Conservation (phyloP, 2,329 filamentous ascomycete genomes). For the Metarhizium brunneum region DNA sequence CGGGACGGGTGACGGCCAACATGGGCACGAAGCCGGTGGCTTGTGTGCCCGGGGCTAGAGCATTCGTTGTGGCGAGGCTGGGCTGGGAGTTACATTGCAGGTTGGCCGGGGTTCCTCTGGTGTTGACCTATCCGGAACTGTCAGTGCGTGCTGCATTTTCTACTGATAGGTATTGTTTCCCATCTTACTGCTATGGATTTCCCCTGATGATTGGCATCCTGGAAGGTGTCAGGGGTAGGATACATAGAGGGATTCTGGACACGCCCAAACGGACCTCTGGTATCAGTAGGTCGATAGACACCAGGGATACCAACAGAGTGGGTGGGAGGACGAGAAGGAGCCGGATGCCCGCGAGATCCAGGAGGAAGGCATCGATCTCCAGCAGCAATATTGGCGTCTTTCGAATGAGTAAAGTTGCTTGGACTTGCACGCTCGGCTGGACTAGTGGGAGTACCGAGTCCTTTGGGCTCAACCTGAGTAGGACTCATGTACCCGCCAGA, state of each 20-base stretch:
- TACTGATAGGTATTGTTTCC: neutral
- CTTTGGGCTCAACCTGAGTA: no score
- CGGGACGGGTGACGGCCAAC: conserved; percentile 12
- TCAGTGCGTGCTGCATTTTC: neutral
- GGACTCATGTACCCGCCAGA: no score
- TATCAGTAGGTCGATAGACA: neutral
- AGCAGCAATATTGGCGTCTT: no score
- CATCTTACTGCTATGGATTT: neutral
- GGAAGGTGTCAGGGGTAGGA: neutral
- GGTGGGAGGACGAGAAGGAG: neutral
- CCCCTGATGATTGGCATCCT: no score
- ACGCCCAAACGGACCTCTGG: neutral
- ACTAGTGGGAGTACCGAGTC: no score
- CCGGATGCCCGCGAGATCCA: neutral
- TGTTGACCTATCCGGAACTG: neutral
- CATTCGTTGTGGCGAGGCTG: neutral
- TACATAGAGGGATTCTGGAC: neutral
- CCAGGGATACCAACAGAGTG: neutral
- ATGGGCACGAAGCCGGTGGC: conserved; percentile 12
- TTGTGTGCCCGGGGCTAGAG: neutral
- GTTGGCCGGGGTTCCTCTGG: neutral
- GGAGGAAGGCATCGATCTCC: neutral
- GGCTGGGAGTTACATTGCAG: no score
- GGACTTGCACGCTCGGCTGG: no score
- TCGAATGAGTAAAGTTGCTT: no score